Base-by-base conservation (phyloP, 192 early-diverging fungal genomes). In the Coemansia sp. region DNA sequence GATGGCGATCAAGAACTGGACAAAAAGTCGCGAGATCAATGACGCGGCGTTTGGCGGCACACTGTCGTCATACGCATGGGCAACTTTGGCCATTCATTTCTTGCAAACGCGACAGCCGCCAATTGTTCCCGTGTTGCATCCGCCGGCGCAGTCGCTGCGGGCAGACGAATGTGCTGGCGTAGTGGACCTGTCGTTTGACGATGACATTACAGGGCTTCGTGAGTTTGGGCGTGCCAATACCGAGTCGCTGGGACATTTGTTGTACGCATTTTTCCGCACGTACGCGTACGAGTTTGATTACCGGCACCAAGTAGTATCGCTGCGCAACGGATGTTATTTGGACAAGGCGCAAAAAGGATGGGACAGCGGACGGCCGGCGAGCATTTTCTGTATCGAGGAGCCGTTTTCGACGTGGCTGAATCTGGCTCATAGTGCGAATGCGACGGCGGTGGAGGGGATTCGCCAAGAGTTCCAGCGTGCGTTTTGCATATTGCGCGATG, bases 1-100 rank as follows among this genome's bases (percentile, higher is more conserved):
- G 43, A 90, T 96, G 88, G 85, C 94, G n/a, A 83, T 98, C 81
- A 98, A 97, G 69, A 79, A 95, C 72, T 98, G 94, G 94, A 87
- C 96, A 43, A 84, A 89, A 64, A 87, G 84, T 60, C 78, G 96
- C 57, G 87, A 85, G 25, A 70, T 98, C 55, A 97, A 95, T 70
- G 95, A 98, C 69, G 91, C 91, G 41, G 96, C 92, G 14, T 91
- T 90, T 65, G 95, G 95, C 47, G 95, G 95, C 19, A 98, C 95
- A 0, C 77, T 98, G 57, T 93, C 92, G 38, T 91, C 92, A 5
- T 98, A 98, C 71, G 91, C 94, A 19, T 98, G 96, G 96, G 92
- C 90, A 2, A 94, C 92, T 69, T 89, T 97, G 85, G 85, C 90
- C 37, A 81, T 98, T 61, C 93, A 96, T 71, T 98, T 96, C 81